These are phyloP conservation scores for Trichosporon ovoides DNA, from an alignment of 1,284 basidiomycete genomes.

Conservation along the genomic window DNA sequence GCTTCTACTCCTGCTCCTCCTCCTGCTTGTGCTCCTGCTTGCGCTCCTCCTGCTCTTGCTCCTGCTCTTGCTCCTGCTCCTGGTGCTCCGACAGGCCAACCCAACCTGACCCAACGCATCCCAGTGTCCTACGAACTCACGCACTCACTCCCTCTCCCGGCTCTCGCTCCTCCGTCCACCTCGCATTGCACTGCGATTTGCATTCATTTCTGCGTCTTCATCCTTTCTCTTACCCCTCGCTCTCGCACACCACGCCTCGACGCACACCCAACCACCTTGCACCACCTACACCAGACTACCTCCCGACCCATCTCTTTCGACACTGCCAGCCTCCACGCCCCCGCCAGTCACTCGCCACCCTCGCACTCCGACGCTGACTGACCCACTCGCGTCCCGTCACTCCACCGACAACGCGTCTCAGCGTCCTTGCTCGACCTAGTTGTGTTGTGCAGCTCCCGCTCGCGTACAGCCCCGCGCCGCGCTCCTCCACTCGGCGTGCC, in stretches of 20 bases:
- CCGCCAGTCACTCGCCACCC: background rate
- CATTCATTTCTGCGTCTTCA: background rate
- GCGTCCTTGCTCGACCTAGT: background rate
- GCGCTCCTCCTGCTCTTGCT: too few species aligned
- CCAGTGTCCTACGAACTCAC: background rate
- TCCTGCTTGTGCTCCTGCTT: too few species aligned
- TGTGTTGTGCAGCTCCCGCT: background rate
- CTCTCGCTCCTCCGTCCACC: background rate
- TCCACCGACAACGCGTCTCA: background rate
- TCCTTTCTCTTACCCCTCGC: background rate
- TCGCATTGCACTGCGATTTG: background rate
- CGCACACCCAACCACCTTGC: too few species aligned
- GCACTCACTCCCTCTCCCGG: background rate
- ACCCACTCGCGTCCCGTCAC: background rate
- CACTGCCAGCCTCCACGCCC: background rate
- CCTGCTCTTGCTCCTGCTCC: too few species aligned
- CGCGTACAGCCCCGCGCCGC: background rate
- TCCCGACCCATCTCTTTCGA: background rate
- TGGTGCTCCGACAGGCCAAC: too few species aligned
- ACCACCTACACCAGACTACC: background rate
- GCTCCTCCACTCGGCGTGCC: background rate
- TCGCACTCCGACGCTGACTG: background rate
- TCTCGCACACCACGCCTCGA: too few species aligned
- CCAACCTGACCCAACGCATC: background rate
- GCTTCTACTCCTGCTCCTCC: too few species aligned